These are phyloP conservation scores for Irpex rosettiformis DNA, from an alignment of 1,284 basidiomycete species.

Conservation along the genomic window DNA sequence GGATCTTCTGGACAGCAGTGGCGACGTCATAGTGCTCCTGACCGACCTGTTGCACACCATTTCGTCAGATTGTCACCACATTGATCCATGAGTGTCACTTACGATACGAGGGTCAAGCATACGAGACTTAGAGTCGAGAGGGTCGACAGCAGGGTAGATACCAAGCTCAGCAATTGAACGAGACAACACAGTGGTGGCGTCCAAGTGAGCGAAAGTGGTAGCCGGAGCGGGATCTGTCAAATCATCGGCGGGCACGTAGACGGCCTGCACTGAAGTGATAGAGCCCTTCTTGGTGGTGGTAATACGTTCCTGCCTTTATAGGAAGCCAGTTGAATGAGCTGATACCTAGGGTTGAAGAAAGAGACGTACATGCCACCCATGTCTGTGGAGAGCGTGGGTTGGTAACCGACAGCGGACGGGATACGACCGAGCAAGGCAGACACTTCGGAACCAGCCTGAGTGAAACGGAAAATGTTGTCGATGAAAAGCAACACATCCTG, in stretches of 20 bases:
- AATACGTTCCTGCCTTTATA: constrained; percentile 88
- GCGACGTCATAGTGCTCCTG: constrained; percentile 94
- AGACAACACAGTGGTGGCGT: constrained; percentile 97
- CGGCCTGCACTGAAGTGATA: constrained; percentile 98
- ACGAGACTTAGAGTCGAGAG: constrained; percentile 98
- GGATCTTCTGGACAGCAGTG: constrained; percentile 95
- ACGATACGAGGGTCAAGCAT: constrained; percentile 99
- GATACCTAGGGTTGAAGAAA: constrained; percentile 2
- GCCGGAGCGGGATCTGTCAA: constrained; percentile 99
- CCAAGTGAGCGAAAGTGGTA: constrained; percentile 99
- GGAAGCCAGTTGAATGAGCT: constrained; percentile 12
- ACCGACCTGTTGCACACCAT: constrained; percentile 47
- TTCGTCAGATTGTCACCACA: not conserved
- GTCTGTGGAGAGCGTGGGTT: constrained; percentile 98
- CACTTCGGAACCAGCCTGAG: constrained; percentile 99
- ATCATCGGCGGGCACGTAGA: constrained; percentile 99
- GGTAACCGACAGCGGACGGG: constrained; percentile 99
- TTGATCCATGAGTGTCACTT: constrained; percentile 32
- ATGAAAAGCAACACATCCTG: constrained; percentile 99
- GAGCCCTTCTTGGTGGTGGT: constrained; percentile 99
- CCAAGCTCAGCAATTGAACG: constrained; percentile 99
- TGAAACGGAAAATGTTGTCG: constrained; percentile 99
- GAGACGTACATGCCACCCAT: constrained; percentile 96
- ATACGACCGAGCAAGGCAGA: constrained; percentile 99
- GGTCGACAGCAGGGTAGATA: constrained; percentile 99